Conservation (phyloP, 106 monocot genomes). For the Apostasia ramifera region DNA sequence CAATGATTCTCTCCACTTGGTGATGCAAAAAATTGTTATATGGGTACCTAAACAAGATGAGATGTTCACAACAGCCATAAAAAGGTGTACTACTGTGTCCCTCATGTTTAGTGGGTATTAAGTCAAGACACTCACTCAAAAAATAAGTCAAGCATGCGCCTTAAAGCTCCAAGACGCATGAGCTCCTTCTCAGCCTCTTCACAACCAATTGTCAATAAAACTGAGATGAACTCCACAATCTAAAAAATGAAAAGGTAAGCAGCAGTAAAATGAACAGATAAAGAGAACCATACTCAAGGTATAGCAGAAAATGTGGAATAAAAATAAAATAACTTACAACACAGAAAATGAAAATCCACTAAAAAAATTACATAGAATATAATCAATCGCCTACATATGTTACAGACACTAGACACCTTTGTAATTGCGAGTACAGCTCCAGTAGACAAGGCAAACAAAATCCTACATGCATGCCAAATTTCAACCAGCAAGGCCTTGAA, state of each 20-base stretch:
- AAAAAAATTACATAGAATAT: too few relatives aligned
- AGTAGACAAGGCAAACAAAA: too few relatives aligned
- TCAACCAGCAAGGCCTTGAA: too few relatives aligned
- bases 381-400: too few relatives aligned
- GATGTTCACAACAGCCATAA: background rate
- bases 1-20: conserved; percentile 74
- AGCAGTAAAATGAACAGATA: conserved; percentile 2
- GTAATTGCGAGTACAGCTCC: too few relatives aligned
- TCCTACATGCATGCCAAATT: too few relatives aligned
- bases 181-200: conserved; percentile 73
- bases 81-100: background rate
- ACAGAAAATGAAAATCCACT: too few relatives aligned
- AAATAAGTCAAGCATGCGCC: conserved; percentile 66
- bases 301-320: too few relatives aligned
- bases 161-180: conserved; percentile 55
- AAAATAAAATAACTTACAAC: too few relatives aligned
- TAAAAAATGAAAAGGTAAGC: conserved; percentile 25
- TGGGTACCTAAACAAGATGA: conserved; percentile 60
- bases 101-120: background rate
- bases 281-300: too few relatives aligned
- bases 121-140: conserved; percentile 71
- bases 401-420: too few relatives aligned
- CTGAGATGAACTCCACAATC: conserved; percentile 99
- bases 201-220: conserved; percentile 74
- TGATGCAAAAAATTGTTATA: conserved; percentile 96